phyloP scores from a whole-genome alignment of 805 yeast species.

The Ogataea parapolymorpha region DNA sequence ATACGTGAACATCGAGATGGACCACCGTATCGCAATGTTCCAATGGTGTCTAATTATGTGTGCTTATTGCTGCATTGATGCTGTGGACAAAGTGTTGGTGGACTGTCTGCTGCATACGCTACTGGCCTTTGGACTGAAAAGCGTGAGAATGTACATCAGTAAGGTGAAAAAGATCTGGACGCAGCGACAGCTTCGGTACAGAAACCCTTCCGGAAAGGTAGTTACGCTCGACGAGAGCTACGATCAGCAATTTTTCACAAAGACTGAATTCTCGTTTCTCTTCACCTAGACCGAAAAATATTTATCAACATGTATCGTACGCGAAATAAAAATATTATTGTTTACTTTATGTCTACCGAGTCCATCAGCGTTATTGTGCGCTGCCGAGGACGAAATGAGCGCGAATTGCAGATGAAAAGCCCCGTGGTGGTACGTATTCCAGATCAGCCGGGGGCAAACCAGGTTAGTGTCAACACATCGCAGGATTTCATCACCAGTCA shows the following conservation, averaged over 20 bases:
- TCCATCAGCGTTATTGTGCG: constrained; percentile 51
- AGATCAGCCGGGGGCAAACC: constrained; percentile 29
- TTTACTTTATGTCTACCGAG: constrained; percentile 20
- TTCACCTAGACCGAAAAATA: constrained; percentile 11
- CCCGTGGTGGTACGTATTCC: constrained; percentile 48
- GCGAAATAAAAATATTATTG: not conserved
- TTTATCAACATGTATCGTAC: not conserved
- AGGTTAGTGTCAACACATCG: constrained; percentile 25
- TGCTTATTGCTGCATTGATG: constrained; percentile 25
- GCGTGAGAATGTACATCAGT: constrained; percentile 23
- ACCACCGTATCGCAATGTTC: constrained; percentile 32
- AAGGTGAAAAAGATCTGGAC: constrained; percentile 29
- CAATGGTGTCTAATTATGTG: constrained; percentile 29
- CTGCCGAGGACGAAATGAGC: constrained; percentile 48
- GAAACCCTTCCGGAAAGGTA: constrained; percentile 6
- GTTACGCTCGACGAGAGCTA: constrained; percentile 11
- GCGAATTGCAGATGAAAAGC: constrained; percentile 42
- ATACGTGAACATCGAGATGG: constrained; percentile 26
- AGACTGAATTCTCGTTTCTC: constrained; percentile 16
- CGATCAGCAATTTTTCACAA: constrained; percentile 12
- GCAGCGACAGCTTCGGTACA: constrained; percentile 20
- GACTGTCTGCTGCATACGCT: constrained; percentile 27
- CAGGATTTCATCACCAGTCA: constrained; percentile 26
- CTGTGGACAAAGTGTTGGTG: constrained; percentile 26
- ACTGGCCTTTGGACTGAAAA: constrained; percentile 26